A percentile compares a stretch with the other conserved stretches of the same genome.
phyloP scores from a whole-genome alignment of 495 filamentous ascomycete genomes.

The Penicillium paxilli region DNA sequence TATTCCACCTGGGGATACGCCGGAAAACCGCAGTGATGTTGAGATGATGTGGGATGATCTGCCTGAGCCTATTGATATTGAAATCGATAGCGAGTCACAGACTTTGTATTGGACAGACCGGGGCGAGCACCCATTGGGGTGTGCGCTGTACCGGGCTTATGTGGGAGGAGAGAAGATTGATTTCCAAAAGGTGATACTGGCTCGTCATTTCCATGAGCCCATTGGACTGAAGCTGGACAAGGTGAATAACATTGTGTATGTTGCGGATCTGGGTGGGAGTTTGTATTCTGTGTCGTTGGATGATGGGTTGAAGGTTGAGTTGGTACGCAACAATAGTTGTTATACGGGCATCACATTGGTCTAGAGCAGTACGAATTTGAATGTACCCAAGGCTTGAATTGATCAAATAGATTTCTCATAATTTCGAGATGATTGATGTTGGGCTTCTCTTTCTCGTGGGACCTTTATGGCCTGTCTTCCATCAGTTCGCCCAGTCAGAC shows the following conservation, averaged over 20 bases:
- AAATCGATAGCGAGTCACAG: conserved; percentile 38
- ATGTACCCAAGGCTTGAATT: too few relatives aligned
- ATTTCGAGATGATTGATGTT: not conserved
- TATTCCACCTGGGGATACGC: conserved; percentile 28
- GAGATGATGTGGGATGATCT: conserved; percentile 39
- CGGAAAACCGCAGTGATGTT: conserved; percentile 38
- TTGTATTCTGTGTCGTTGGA: conserved; percentile 47
- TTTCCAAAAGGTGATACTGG: conserved; percentile 33
- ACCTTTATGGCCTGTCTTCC: not conserved
- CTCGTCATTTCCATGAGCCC: conserved; percentile 43
- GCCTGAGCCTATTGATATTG: conserved; percentile 58
- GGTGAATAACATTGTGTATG: conserved; percentile 38
- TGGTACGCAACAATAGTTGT: conserved; percentile 26
- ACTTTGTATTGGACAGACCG: conserved; percentile 57
- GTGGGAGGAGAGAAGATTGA: conserved; percentile 16
- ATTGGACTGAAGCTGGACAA: conserved; percentile 43
- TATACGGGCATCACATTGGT: conserved; percentile 30
- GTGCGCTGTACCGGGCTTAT: conserved; percentile 25
- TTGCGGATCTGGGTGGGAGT: conserved; percentile 45
- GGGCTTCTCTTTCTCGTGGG: not conserved
- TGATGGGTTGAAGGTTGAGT: conserved; percentile 35
- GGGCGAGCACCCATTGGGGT: conserved; percentile 43
- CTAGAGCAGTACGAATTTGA: not conserved
- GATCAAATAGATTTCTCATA: not conserved
- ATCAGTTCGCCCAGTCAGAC: not conserved